These are phyloP conservation scores for Mortierella polycephala DNA, from an alignment of 371 early-diverging fungal species.

Conservation along the genomic window DNA sequence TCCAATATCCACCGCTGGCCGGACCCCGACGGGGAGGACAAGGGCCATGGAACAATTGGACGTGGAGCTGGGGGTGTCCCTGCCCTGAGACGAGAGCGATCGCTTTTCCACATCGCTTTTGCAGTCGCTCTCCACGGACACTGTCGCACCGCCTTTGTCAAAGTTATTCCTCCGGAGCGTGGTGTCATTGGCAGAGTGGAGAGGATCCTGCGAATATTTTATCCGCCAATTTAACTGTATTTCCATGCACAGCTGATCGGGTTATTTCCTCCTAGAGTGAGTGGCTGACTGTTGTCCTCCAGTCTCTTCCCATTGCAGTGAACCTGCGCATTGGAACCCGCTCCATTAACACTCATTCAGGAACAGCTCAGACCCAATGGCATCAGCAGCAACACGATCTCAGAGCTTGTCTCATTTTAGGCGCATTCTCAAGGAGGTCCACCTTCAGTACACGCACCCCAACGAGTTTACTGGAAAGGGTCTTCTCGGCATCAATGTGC, in stretches of 20 bases:
- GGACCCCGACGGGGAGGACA: too few relatives aligned
- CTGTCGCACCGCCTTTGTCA: neutral
- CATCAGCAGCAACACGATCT: slow-evolving; percentile 27
- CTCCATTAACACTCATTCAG: neutral
- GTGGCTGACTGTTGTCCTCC: neutral
- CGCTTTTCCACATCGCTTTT: neutral
- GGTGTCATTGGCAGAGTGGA: slow-evolving; percentile 16
- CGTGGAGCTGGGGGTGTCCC: too few relatives aligned
- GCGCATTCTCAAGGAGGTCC: slow-evolving; percentile 49
- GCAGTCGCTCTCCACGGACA: neutral
- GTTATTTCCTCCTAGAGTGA: neutral
- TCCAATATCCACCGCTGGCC: too few relatives aligned
- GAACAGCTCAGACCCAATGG: slow-evolving; percentile 4
- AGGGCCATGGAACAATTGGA: too few relatives aligned
- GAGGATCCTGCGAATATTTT: neutral
- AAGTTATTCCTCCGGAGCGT: slow-evolving; percentile 9
- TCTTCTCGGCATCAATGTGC: slow-evolving; percentile 44
- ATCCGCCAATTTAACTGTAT: neutral
- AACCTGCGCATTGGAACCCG: too few relatives aligned
- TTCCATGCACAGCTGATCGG: neutral
- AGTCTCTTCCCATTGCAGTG: neutral
- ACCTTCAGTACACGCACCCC: slow-evolving; percentile 51
- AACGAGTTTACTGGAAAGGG: slow-evolving; percentile 43
- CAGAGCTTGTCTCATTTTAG: slow-evolving; percentile 45
- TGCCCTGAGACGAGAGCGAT: neutral